These are phyloP conservation scores for Pisolithus sp. DNA, from an alignment of 768 basidiomycete genomes.

Conservation along the genomic window DNA sequence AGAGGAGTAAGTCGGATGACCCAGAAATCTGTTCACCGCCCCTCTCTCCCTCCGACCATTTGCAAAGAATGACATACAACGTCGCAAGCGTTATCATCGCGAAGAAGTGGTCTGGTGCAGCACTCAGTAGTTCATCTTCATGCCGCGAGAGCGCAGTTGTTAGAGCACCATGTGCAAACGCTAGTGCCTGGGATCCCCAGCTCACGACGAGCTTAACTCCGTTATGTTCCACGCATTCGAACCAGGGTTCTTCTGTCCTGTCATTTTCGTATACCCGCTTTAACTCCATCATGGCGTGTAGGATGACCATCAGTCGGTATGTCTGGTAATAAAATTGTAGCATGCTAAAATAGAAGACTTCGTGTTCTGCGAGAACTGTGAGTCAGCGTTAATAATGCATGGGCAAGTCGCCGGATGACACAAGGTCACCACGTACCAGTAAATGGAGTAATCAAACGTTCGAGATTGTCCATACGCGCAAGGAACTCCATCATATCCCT, in stretches of 20 bases:
- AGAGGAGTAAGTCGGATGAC: constrained; percentile 33
- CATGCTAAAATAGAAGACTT: constrained; percentile 38
- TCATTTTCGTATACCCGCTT: constrained; percentile 17
- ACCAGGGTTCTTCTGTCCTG: constrained; percentile 23
- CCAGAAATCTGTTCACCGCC: constrained; percentile 29
- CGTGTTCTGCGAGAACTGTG: constrained; percentile 37
- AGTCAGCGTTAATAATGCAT: constrained; percentile 17
- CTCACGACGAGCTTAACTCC: constrained; percentile 28
- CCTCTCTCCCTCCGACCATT: constrained; percentile 35
- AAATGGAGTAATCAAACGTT: constrained; percentile 32
- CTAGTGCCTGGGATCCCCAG: constrained; percentile 35
- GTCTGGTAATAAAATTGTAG: constrained; percentile 35
- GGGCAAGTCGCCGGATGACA: background rate
- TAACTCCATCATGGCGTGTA: constrained; percentile 29
- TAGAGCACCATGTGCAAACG: constrained; percentile 33
- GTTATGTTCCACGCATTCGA: constrained; percentile 24
- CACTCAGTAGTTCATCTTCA: constrained; percentile 31
- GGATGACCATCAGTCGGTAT: constrained; percentile 33
- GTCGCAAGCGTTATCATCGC: constrained; percentile 39
- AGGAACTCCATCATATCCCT: constrained; percentile 28
- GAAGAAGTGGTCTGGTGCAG: constrained; percentile 38
- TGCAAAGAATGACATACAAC: constrained; percentile 36
- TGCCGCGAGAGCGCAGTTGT: constrained; percentile 27
- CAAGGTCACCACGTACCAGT: constrained; percentile 24
- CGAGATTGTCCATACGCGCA: constrained; percentile 29